Conservation (phyloP, 305 asterid species). For the Caryopteris hybrid region DNA sequence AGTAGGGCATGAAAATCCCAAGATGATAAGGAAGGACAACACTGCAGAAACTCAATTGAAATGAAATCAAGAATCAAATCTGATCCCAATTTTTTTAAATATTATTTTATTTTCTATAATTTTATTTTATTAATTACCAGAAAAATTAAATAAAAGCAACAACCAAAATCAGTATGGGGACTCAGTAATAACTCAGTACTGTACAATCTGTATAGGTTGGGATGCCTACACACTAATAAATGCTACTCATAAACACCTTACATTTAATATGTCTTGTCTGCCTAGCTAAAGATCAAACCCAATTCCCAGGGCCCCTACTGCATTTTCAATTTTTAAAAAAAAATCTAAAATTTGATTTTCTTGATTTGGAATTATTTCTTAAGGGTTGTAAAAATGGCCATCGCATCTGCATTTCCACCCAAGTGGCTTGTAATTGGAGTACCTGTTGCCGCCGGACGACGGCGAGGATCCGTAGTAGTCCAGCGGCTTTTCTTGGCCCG, state of each 20-base stretch:
- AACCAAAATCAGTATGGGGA: constrained; percentile 11
- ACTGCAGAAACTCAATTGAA: neutral
- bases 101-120: neutral
- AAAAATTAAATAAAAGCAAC: constrained; percentile 8
- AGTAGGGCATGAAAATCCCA: constrained; percentile 26
- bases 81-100: neutral
- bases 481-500: constrained; percentile 9
- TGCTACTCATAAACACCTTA: constrained; percentile 16
- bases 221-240: constrained; percentile 22
- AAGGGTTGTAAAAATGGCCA: constrained; percentile 75
- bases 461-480: constrained; percentile 35
- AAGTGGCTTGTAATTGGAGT: constrained; percentile 94
- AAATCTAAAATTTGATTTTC: no score
- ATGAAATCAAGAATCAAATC: neutral
- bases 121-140: neutral
- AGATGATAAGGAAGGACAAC: constrained; percentile 32
- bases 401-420: constrained; percentile 94
- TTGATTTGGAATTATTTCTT: neutral
- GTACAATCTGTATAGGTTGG: constrained; percentile 22
- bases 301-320: constrained; percentile 4
- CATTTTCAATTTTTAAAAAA: neutral
- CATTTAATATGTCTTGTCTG: constrained; percentile 19
- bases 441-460: constrained; percentile 46
- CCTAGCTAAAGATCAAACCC: constrained; percentile 15
- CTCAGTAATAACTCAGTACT: constrained; percentile 15